A percentile compares a stretch with the other conserved stretches of the same genome.
Conservation (phyloP, 2,329 filamentous ascomycete genomes). For the Colletotrichum salicis region DNA sequence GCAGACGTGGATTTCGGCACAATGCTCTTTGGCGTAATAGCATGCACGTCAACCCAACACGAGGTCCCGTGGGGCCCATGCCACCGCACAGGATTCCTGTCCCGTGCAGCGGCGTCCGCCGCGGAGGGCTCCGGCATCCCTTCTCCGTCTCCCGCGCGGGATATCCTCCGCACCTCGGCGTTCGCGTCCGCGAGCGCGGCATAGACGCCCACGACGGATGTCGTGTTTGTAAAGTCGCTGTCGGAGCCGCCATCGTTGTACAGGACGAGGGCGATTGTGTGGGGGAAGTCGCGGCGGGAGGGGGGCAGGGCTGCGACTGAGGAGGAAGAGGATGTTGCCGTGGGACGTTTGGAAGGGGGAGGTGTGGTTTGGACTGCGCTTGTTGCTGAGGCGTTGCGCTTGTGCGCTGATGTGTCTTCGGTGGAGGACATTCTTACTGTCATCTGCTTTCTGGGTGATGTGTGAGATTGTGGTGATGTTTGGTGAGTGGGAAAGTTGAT, state of each 20-base stretch:
- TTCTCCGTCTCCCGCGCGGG: slow-evolving; percentile 37
- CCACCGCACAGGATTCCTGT: slow-evolving; percentile 48
- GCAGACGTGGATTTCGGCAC: slow-evolving; percentile 5
- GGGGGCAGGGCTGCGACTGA: slow-evolving; percentile 25
- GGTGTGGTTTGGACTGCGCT: slow-evolving; percentile 46
- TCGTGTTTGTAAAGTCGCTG: slow-evolving; percentile 14
- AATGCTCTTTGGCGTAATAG: slow-evolving; percentile 40
- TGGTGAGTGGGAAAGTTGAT: neutral
- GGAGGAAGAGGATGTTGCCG: neutral
- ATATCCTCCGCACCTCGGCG: slow-evolving; percentile 44
- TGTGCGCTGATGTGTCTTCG: slow-evolving; percentile 26
- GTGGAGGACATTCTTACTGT: slow-evolving; percentile 21
- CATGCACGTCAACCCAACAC: slow-evolving; percentile 52
- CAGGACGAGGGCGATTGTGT: slow-evolving; percentile 46
- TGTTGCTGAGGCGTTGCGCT: slow-evolving; percentile 32
- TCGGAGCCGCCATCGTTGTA: slow-evolving; percentile 42
- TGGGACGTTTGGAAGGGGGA: slow-evolving; percentile 56
- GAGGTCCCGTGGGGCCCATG: slow-evolving; percentile 47
- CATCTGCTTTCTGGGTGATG: slow-evolving; percentile 2
- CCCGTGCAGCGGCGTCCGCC: neutral
- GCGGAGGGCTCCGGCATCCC: neutral
- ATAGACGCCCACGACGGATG: slow-evolving; percentile 46
- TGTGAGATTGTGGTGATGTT: neutral
- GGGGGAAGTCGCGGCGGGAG: slow-evolving; percentile 29
- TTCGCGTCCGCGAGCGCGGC: slow-evolving; percentile 49